Percentiles rank a stretch among this genome's conserved stretches.
Evolutionary conservation across 306 rosid species (phyloP).

Genomic region (Sicyos edulis): DNA sequence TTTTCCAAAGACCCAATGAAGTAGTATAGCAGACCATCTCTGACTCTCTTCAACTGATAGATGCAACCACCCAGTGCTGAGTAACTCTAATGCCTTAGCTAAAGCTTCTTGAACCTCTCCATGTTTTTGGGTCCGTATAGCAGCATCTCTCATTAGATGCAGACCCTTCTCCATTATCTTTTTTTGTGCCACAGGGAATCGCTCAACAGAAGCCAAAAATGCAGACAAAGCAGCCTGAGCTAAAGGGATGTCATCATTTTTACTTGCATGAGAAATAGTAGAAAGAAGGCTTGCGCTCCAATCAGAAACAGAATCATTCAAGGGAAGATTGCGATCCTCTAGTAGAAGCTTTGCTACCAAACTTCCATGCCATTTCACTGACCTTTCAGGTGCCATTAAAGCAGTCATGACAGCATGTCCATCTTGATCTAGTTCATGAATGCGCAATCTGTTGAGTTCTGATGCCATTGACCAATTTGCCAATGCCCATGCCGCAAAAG

Average conservation of each 20-base stretch:
- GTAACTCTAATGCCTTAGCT: constrained; percentile 73
- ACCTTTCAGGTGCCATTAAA: constrained; percentile 89
- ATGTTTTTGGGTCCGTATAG: constrained; percentile 56
- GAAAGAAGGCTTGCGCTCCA: constrained; percentile 93
- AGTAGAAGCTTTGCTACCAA: constrained; percentile 66
- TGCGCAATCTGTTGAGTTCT: constrained; percentile 55
- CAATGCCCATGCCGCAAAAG: constrained; percentile 97
- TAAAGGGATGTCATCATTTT: constrained; percentile 69
- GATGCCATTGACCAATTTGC: constrained; percentile 93
- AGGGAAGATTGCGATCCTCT: constrained; percentile 61
- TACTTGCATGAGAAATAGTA: constrained; percentile 72
- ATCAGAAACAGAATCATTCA: constrained; percentile 73
- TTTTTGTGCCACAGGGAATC: constrained; percentile 55
- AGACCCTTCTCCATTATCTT: constrained; percentile 88
- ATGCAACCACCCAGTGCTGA: constrained; percentile 53
- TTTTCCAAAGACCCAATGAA: constrained; percentile 77
- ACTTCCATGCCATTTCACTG: constrained; percentile 97
- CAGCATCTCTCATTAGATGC: constrained; percentile 67
- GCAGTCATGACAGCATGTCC: constrained; percentile 89
- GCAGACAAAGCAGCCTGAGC: constrained; percentile 80
- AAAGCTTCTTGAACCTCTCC: constrained; percentile 69
- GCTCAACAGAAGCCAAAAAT: constrained; percentile 74
- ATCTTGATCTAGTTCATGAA: constrained; percentile 80
- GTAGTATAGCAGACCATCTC: constrained; percentile 84
- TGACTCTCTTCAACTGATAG: constrained; percentile 83